Conservation (phyloP, 805 yeast genomes). For the Scheffersomyces ergatensis region DNA sequence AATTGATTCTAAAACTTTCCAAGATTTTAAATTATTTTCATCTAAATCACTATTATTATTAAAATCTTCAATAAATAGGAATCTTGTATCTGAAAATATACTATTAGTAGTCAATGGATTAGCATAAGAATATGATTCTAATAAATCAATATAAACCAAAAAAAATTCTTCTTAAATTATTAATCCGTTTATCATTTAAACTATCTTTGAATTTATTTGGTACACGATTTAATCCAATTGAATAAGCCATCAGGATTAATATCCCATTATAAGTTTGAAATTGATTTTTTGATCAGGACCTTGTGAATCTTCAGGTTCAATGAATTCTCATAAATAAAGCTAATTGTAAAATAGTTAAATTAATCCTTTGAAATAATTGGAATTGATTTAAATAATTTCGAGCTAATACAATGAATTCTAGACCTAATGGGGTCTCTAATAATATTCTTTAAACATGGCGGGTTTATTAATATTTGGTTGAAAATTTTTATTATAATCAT, state of each 20-base stretch:
- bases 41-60: constrained; percentile 25
- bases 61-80: constrained; percentile 41
- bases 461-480: constrained; percentile 14
- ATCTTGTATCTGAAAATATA: constrained; percentile 47
- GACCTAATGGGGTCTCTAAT: constrained; percentile 43
- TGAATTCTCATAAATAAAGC: constrained; percentile 21
- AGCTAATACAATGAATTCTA: constrained; percentile 46
- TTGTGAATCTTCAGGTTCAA: constrained; percentile 40
- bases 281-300: constrained; percentile 35
- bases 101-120: constrained; percentile 39
- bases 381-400: constrained; percentile 56
- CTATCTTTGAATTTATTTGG: constrained; percentile 26
- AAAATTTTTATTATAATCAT: constrained; percentile 20
- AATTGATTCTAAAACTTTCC: background rate
- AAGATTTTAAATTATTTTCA: background rate
- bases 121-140: constrained; percentile 47
- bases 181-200: constrained; percentile 19
- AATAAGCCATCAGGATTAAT: constrained; percentile 35
- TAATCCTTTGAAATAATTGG: constrained; percentile 38
- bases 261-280: constrained; percentile 23
- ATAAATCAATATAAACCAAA: constrained; percentile 43
- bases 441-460: constrained; percentile 33
- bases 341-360: constrained; percentile 27
- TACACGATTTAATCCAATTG: constrained; percentile 39
- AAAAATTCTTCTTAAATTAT: constrained; percentile 52